Evolutionary conservation across 257 asterid genomes (phyloP).

Genomic region (Nyctanthes arbortristis): DNA sequence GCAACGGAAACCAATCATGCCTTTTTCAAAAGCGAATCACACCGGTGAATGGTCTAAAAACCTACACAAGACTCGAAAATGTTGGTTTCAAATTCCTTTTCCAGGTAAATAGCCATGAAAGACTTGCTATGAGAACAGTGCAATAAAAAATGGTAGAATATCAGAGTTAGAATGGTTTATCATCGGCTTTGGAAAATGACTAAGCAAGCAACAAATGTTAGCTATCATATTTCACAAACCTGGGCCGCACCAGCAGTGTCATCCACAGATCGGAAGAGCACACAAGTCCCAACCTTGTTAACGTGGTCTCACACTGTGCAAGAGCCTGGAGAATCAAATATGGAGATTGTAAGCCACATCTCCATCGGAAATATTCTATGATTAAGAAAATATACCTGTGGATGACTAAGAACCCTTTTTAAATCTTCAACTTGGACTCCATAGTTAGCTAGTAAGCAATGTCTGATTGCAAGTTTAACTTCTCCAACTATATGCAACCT

Average conservation of each 20-base stretch:
- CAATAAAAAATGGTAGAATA: constrained; percentile 8
- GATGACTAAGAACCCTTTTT: constrained; percentile 93
- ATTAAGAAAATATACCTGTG: constrained; percentile 66
- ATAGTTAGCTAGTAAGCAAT: constrained; percentile 87
- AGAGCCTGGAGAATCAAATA: constrained; percentile 71
- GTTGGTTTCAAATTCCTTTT: constrained; percentile 10
- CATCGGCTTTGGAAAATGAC: constrained; percentile 4
- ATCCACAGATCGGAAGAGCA: constrained; percentile 98
- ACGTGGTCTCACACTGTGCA: constrained; percentile 96
- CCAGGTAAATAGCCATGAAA: constrained; percentile 5
- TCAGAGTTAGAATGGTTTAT: neutral
- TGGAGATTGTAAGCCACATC: constrained; percentile 18
- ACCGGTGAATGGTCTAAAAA: neutral
- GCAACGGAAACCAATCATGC: neutral
- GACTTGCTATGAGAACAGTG: neutral
- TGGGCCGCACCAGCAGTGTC: constrained; percentile 99
- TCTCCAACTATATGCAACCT: constrained; percentile 98
- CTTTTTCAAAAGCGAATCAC: constrained; percentile 8
- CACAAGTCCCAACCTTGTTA: constrained; percentile 83
- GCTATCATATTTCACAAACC: constrained; percentile 41
- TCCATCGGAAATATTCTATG: constrained; percentile 6
- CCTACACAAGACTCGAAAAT: constrained; percentile 9
- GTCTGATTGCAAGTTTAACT: constrained; percentile 87
- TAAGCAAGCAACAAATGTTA: constrained; percentile 13
- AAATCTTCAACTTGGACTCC: constrained; percentile 72